A percentile compares a stretch with the other conserved stretches of the same genome.
These are phyloP conservation scores for Rasamsonia emersonii DNA, from an alignment of 2,329 filamentous ascomycete genomes.

Conservation along the genomic window DNA sequence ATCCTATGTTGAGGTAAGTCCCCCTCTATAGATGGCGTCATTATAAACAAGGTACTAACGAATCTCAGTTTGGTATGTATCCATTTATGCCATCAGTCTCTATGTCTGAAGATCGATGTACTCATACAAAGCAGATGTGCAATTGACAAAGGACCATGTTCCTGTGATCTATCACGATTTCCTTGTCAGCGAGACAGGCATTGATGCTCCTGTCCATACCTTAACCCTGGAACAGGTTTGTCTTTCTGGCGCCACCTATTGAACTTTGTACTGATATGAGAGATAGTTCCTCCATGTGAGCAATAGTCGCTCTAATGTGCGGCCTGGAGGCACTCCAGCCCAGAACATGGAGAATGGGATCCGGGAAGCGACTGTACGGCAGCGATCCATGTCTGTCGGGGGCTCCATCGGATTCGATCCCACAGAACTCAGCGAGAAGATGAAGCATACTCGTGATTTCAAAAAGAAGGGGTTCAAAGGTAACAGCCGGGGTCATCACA, in stretches of 20 bases:
- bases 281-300: slow-evolving; percentile 74
- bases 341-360: slow-evolving; percentile 12
- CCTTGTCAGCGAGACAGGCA: slow-evolving; percentile 91
- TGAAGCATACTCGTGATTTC: slow-evolving; percentile 95
- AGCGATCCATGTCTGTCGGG: slow-evolving; percentile 54
- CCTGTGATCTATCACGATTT: slow-evolving; percentile 99
- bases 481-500: slow-evolving; percentile 87
- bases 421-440: slow-evolving; percentile 59
- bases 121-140: slow-evolving; percentile 67
- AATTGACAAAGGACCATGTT: slow-evolving; percentile 96
- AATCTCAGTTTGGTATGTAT: slow-evolving; percentile 16
- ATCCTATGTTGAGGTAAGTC: slow-evolving; percentile 54
- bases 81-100: neutral
- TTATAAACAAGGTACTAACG: slow-evolving; percentile 8
- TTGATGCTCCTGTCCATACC: slow-evolving; percentile 92
- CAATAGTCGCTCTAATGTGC: slow-evolving; percentile 39
- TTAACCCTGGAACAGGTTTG: slow-evolving; percentile 73
- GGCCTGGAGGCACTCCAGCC: slow-evolving; percentile 39
- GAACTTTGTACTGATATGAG: slow-evolving; percentile 4
- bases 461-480: slow-evolving; percentile 93
- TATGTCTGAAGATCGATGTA: slow-evolving; percentile 52
- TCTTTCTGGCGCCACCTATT: neutral
- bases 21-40: neutral
- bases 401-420: slow-evolving; percentile 38
- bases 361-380: slow-evolving; percentile 19